Percentiles rank a stretch among this genome's conserved stretches.
Evolutionary conservation across 331 rosid species (phyloP).

Genomic region (Malus hybrid): DNA sequence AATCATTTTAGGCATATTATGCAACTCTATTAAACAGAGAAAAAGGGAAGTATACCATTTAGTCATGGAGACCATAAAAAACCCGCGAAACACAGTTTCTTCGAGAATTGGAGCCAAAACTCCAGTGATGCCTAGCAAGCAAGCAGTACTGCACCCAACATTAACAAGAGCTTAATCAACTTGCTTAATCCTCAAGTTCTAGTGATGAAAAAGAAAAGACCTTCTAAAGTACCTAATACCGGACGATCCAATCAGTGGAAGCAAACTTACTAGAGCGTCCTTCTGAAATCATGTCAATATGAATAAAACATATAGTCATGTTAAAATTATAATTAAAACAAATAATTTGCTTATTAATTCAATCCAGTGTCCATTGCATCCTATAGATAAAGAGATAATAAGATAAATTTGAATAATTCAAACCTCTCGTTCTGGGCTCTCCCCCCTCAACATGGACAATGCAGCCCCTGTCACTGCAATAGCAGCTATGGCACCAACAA

Average conservation of each 20-base stretch:
- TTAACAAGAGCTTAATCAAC: constrained; percentile 5
- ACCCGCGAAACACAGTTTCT: constrained; percentile 88
- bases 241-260: constrained; percentile 70
- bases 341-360: too few species aligned
- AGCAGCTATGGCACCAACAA: constrained; percentile 60
- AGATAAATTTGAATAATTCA: constrained; percentile 7
- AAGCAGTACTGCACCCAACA: constrained; percentile 67
- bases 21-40: neutral
- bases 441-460: constrained; percentile 53
- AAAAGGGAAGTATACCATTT: constrained; percentile 51
- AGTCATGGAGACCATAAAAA: constrained; percentile 81
- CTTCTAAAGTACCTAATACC: constrained; percentile 33
- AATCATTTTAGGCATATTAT: neutral
- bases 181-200: constrained; percentile 2
- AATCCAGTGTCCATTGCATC: neutral
- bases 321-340: too few species aligned
- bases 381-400: neutral
- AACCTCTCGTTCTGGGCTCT: constrained; percentile 84
- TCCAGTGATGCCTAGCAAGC: constrained; percentile 82
- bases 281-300: constrained; percentile 56
- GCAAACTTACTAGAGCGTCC: constrained; percentile 84
- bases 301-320: too few species aligned
- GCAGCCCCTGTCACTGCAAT: constrained; percentile 68
- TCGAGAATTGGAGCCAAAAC: constrained; percentile 93
- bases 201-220: neutral